Evolutionary conservation across 2,329 filamentous ascomycete genomes (phyloP).

Genomic region (Colletotrichum tamarilloi): DNA sequence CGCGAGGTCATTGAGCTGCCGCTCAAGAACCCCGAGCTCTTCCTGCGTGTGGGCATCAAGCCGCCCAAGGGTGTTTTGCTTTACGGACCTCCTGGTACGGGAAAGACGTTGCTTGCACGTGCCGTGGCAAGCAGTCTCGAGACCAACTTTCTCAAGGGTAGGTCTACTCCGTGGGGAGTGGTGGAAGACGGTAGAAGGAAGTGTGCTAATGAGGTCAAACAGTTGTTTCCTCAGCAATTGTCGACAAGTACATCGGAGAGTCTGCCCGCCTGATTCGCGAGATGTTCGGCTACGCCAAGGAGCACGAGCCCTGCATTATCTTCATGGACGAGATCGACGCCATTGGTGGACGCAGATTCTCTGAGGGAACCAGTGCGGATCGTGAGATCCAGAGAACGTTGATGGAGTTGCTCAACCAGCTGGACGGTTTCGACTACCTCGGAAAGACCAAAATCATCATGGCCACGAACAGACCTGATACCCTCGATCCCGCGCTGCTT

Average conservation of each 20-base stretch:
- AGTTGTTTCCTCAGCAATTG: conserved; percentile 99
- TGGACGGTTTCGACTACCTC: conserved; percentile 98
- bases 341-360: conserved; percentile 96
- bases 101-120: conserved; percentile 93
- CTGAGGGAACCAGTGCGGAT: conserved; percentile 96
- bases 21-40: conserved; percentile 98
- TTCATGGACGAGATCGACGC: conserved; percentile 99
- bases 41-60: conserved; percentile 97
- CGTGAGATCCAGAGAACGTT: conserved; percentile 97
- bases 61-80: conserved; percentile 96
- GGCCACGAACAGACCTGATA: conserved; percentile 98
- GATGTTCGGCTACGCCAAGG: conserved; percentile 99
- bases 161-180: conserved; percentile 35
- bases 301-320: conserved; percentile 99
- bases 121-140: conserved; percentile 96
- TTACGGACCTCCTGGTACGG: conserved; percentile 95
- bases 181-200: neutral
- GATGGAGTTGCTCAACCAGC: conserved; percentile 98
- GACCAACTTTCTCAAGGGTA: conserved; percentile 98
- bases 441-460: conserved; percentile 99
- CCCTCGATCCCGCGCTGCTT: conserved; percentile 90
- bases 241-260: conserved; percentile 99
- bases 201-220: conserved; percentile 34
- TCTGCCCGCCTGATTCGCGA: conserved; percentile 96
- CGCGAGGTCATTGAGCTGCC: conserved; percentile 98